These are phyloP conservation scores for Diaporthe caulivora DNA, from an alignment of 2,329 filamentous ascomycete genomes.

Conservation along the genomic window DNA sequence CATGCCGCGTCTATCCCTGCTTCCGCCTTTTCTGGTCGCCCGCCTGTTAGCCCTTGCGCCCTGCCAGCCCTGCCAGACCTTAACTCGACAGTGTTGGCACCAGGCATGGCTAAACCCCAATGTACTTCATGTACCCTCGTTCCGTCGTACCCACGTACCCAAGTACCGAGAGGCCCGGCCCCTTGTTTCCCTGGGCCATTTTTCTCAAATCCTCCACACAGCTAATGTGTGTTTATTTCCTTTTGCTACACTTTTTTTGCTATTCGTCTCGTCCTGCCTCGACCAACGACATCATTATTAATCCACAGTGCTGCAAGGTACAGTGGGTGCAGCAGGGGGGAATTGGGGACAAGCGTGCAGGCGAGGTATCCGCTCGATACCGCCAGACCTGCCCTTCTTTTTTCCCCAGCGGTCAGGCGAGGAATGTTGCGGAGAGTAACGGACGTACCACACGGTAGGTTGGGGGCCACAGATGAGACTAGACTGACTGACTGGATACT, in stretches of 20 bases:
- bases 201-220: slow-evolving; percentile 10
- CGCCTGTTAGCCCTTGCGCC: slow-evolving; percentile 29
- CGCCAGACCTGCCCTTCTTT: background rate
- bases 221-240: slow-evolving; percentile 31
- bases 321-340: background rate
- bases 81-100: no score
- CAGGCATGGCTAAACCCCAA: no score
- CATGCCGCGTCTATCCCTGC: slow-evolving; percentile 25
- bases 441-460: background rate
- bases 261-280: slow-evolving; percentile 3
- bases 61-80: background rate
- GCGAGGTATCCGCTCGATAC: background rate
- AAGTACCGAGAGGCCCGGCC: background rate
- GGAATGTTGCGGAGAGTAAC: background rate
- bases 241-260: background rate
- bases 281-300: slow-evolving; percentile 25
- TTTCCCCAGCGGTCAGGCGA: slow-evolving; percentile 11
- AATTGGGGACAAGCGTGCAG: background rate
- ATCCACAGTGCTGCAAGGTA: slow-evolving; percentile 30
- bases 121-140: background rate
- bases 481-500: background rate
- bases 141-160: background rate
- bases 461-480: background rate
- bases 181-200: background rate
- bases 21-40: slow-evolving; percentile 16